Evolutionary conservation across 805 yeast species (phyloP), one percentile per base, ranked within the genome.

Genomic region (Yarrowia alimentaria): DNA sequence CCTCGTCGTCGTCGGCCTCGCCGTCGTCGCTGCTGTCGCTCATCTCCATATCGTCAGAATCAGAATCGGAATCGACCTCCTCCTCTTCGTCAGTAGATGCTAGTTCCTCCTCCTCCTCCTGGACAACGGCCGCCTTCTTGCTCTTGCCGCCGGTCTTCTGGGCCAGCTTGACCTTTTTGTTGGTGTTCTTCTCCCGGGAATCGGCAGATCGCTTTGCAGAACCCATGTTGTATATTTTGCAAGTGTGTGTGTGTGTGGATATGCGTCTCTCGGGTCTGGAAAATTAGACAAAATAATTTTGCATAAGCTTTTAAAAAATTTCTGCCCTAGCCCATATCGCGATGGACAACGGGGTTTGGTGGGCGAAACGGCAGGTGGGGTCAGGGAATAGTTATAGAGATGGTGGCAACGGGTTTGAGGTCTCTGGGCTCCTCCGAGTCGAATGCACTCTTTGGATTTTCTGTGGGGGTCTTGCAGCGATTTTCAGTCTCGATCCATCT

Each of bases 1-100:
- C 63, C 32, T 55, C 64, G 5, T 45, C 53, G 25, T 42, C 53
- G 4, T 57, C 57, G 13, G 12, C 20, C 6, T 54, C 57, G 22
- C 24, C 24, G 24, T 51, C 55, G 13, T 51, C 56, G 14, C 45
- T 54, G 16, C 50, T 17, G 28, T 43, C 50, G 22, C 37, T 30
- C 37, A 30, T 43, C 18, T 30, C 50, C 30, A 24, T 30, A 32
- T 24, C 33, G 19, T 43, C 54, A 21, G 37, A 25, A 20, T 54
- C 58, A 14, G 43, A 30, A 11, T 54, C 55, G 19, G 54, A 40
- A 5, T 47, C 51, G 12, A 13, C 33, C 16, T 42, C 17, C 3
- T 20, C 19, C 37, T 43, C 50, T 24, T 43, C 50, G 19, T 43
- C 50, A 16, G 35, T 31, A 31, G 50, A 43, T 43, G 35, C 50